Percentiles rank a stretch among this genome's conserved stretches.
Evolutionary conservation across 495 filamentous ascomycete species (phyloP).

Genomic region (Bathelium albidoporum): DNA sequence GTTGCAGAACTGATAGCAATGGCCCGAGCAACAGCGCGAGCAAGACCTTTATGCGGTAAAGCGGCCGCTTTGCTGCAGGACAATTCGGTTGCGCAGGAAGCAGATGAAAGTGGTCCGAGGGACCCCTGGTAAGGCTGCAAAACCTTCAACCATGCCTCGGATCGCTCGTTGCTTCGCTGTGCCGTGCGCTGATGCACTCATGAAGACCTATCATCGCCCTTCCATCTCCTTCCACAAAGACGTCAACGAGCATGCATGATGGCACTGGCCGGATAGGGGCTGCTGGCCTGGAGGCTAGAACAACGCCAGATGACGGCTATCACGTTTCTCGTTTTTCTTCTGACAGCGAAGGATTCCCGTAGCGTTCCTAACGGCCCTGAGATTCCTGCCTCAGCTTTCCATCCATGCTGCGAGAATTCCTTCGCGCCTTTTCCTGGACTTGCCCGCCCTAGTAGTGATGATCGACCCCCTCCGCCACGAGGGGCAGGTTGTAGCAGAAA

Average conservation of each 20-base stretch:
- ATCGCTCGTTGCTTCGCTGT: not conserved
- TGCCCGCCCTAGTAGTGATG: not conserved
- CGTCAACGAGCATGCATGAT: not conserved
- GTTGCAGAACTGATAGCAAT: not conserved
- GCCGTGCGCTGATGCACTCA: not conserved
- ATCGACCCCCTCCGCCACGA: not conserved
- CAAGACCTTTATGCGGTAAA: not conserved
- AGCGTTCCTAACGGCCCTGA: not conserved
- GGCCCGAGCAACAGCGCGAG: not conserved
- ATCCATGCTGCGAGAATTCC: not conserved
- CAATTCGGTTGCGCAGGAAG: not conserved
- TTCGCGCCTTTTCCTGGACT: not conserved
- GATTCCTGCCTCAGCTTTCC: not conserved
- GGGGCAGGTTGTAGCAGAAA: not conserved
- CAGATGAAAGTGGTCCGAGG: not conserved
- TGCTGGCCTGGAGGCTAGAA: not conserved
- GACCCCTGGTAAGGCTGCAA: conserved; percentile 1
- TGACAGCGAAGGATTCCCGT: not conserved
- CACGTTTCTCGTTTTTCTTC: not conserved
- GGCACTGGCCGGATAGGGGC: not conserved
- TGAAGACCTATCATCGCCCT: not conserved
- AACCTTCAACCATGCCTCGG: not conserved
- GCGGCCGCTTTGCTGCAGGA: not conserved
- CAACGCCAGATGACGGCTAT: not conserved
- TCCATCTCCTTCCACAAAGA: not conserved